phyloP scores from a whole-genome alignment of 352 stramenopile species.

The Pilasporangium apinafurcum region DNA sequence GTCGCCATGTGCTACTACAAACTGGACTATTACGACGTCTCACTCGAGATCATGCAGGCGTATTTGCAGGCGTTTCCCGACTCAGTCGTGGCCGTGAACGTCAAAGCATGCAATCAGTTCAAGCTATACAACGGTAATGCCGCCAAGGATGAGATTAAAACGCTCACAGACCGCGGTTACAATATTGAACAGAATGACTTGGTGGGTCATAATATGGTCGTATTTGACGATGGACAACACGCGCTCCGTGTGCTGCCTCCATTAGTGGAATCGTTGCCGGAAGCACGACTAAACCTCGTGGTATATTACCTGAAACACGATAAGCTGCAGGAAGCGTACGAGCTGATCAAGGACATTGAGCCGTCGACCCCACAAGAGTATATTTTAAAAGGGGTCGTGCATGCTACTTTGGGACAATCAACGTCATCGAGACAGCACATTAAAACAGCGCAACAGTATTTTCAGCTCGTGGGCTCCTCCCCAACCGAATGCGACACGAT shows the following conservation, averaged over 20 bases:
- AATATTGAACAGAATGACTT: slow-evolving; percentile 90
- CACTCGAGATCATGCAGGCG: slow-evolving; percentile 94
- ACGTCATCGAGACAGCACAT: slow-evolving; percentile 88
- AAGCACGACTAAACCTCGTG: slow-evolving; percentile 95
- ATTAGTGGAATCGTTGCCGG: slow-evolving; percentile 91
- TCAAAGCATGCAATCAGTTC: slow-evolving; percentile 97
- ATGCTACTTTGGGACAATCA: slow-evolving; percentile 87
- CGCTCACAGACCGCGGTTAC: slow-evolving; percentile 84
- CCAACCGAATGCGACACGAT: slow-evolving; percentile 96
- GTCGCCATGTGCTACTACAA: slow-evolving; percentile 99
- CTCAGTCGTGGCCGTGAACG: slow-evolving; percentile 90
- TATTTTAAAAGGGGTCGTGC: slow-evolving; percentile 88
- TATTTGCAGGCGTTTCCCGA: slow-evolving; percentile 92
- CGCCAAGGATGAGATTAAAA: slow-evolving; percentile 93
- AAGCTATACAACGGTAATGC: slow-evolving; percentile 95
- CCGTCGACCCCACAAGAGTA: slow-evolving; percentile 92
- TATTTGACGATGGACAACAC: slow-evolving; percentile 93
- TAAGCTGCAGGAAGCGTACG: slow-evolving; percentile 91
- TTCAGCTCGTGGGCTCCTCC: slow-evolving; percentile 91
- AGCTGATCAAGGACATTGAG: slow-evolving; percentile 94
- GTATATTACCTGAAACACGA: slow-evolving; percentile 91
- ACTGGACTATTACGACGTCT: slow-evolving; percentile 97
- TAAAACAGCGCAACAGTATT: slow-evolving; percentile 92
- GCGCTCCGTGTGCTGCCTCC: slow-evolving; percentile 89
- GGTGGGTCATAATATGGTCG: slow-evolving; percentile 95